These are phyloP conservation scores for Kodamaea ohmeri DNA, from an alignment of 1,139 yeast species.

Conservation along the genomic window DNA sequence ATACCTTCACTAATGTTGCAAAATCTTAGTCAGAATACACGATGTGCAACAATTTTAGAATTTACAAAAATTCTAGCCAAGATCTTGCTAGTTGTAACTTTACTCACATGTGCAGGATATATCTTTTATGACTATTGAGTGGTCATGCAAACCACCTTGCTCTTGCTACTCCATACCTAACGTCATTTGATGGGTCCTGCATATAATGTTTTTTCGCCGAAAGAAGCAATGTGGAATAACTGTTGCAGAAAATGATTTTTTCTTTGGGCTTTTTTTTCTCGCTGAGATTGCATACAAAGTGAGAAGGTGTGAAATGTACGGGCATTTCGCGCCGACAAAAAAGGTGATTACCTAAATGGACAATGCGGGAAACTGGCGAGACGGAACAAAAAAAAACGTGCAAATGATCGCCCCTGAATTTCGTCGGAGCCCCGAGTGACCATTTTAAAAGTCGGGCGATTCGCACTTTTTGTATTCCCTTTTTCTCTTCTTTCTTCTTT, in stretches of 20 bases:
- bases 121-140: no score
- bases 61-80: no score
- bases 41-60: no score
- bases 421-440: neutral
- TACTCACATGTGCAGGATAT: no score
- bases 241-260: neutral
- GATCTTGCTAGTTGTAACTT: no score
- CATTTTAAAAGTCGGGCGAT: slow-evolving; percentile 7
- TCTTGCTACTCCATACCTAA: no score
- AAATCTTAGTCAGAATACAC: no score
- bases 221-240: neutral
- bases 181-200: no score
- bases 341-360: slow-evolving; percentile 3
- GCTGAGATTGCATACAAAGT: neutral
- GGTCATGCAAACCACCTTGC: no score
- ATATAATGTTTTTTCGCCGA: neutral
- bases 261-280: neutral
- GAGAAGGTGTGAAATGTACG: neutral
- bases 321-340: slow-evolving; percentile 4
- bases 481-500: slow-evolving; percentile 12
- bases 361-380: no score
- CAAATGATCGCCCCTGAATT: slow-evolving; percentile 5
- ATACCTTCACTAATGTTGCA: no score
- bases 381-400: slow-evolving; percentile 1
- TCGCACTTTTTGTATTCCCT: slow-evolving; percentile 11